A percentile compares a stretch with the other conserved stretches of the same genome.
phyloP scores from a whole-genome alignment of 768 basidiomycete genomes.

The Tricholoma sp. region DNA sequence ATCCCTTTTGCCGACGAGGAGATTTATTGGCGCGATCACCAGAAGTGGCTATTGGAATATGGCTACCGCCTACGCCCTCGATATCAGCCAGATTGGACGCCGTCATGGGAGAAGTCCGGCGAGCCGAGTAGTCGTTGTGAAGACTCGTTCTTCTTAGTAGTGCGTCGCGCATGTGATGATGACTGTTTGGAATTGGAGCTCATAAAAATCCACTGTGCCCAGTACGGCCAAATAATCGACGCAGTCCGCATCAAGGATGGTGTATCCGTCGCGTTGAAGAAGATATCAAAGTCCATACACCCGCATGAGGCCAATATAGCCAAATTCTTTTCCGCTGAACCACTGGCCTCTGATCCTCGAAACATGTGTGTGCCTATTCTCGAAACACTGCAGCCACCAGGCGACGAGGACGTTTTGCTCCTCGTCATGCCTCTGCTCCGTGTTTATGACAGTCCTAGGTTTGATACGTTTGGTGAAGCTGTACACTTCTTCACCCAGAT shows the following conservation, averaged over 20 bases:
- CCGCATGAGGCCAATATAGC: conserved; percentile 26
- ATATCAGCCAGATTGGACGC: conserved; percentile 17
- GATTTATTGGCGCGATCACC: conserved; percentile 16
- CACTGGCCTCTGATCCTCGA: conserved; percentile 8
- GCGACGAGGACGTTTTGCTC: conserved; percentile 8
- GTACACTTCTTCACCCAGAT: conserved; percentile 1
- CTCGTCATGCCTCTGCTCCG: conserved; percentile 22
- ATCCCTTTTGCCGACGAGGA: neutral
- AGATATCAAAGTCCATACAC: conserved; percentile 1
- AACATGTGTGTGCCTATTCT: conserved; percentile 30
- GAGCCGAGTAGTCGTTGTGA: neutral
- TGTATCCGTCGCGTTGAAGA: conserved; percentile 21
- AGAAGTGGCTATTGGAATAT: conserved; percentile 19
- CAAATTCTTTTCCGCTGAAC: conserved; percentile 12
- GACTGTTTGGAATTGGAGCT: no score
- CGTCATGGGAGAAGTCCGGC: neutral
- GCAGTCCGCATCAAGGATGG: conserved; percentile 23
- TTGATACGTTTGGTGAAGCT: conserved; percentile 18
- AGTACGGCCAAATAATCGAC: conserved; percentile 20
- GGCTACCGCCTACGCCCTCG: conserved; percentile 25
- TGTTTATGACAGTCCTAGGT: conserved; percentile 10
- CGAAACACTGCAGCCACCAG: conserved; percentile 12
- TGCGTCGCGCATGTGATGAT: neutral
- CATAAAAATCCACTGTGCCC: neutral
- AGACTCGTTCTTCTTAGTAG: neutral